Evolutionary conservation across 106 monocot species (phyloP), one percentile per base, ranked within the genome.

Genomic region (Triglochin maritima): DNA sequence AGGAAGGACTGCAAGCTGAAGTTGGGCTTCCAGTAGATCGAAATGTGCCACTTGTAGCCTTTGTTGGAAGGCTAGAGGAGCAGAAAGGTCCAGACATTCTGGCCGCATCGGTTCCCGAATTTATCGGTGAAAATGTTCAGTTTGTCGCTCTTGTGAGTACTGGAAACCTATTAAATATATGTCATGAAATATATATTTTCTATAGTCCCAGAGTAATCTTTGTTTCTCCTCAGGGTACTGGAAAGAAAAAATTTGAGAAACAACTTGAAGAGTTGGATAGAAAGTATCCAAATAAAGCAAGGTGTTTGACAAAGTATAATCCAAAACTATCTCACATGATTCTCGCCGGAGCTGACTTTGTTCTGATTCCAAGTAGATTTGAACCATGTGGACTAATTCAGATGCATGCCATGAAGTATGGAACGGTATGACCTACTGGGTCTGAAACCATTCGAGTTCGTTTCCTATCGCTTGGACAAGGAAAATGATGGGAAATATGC

Each of bases 31-130:
- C 94, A n/a, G 85, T 89, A 17, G 81, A 85, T 56, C 46, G 57
- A 41, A 60, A 77, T 8, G 78, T 83, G 8, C 87, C 87, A 41
- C 60, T 95, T 14, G 71, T 87, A 49, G 78, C 75, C 4, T 94
- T 94, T 73, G 76, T 94, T 56, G 89, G 94, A 56, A 82, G 90
- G 47, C 84, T 94, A 4, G 89, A 94, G 59, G 94, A 95, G 67
- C 94, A 95, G 78, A 95, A 95, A 70, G 94, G 94, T 48, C 83
- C 85, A 8, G 94, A 95, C 68, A 87, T 95, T 78, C 79, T 90
- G 43, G 87, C 70, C 7, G 90, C 67, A 64, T 84, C 94, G 12
- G 81, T 95, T 66, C 87, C 89, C 43, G 62, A 83, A 50, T 73
- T 95, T 69, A 79, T 85, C 44, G 71, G 72, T 1, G 84, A 87